phyloP scores from a whole-genome alignment of 2,329 filamentous ascomycete genomes.

The Fonsecaea pedrosoi region DNA sequence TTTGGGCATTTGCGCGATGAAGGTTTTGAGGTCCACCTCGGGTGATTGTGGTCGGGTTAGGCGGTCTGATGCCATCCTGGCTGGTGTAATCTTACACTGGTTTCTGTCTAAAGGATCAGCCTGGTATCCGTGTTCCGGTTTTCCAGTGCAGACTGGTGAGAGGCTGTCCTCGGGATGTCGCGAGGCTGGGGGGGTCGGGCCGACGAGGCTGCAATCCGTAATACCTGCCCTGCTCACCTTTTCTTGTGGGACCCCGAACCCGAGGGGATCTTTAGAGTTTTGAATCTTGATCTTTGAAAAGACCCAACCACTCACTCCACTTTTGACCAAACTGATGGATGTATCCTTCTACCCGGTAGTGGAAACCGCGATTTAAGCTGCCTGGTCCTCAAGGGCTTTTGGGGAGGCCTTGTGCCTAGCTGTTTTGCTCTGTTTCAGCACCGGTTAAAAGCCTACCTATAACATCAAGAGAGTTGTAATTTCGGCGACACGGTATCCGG shows the following conservation, averaged over 20 bases:
- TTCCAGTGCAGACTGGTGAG: not conserved
- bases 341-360: too few relatives aligned
- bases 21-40: conserved; percentile 30
- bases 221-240: not conserved
- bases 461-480: not conserved
- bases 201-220: not conserved
- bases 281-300: not conserved
- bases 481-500: not conserved
- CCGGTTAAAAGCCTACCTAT: not conserved
- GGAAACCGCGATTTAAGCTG: too few relatives aligned
- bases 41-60: not conserved
- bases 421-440: not conserved
- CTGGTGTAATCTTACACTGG: not conserved
- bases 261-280: not conserved
- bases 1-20: conserved; percentile 37
- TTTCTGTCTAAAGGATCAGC: not conserved
- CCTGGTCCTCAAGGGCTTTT: too few relatives aligned
- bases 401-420: not conserved
- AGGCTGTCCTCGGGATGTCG: not conserved
- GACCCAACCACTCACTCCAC: not conserved
- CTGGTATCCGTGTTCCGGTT: not conserved
- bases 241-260: not conserved
- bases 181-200: not conserved
- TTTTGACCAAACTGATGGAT: not conserved
- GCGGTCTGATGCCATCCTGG: conserved; percentile 4